Conservation (phyloP, 768 basidiomycete genomes). For the Rubroboletus satanas region DNA sequence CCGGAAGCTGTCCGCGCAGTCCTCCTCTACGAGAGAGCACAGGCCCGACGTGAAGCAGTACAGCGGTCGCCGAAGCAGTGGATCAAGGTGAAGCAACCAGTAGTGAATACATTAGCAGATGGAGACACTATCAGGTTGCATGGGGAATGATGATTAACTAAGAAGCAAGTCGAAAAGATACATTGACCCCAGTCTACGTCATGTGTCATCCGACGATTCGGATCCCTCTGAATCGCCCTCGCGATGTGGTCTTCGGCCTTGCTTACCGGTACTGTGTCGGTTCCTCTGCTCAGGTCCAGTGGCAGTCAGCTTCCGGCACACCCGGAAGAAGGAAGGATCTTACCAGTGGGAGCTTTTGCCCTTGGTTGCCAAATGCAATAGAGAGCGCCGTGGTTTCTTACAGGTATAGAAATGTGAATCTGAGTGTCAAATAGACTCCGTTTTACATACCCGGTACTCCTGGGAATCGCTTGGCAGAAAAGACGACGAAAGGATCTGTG, state of each 20-base stretch:
- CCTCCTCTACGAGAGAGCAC: constrained; percentile 34
- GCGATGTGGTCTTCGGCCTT: constrained; percentile 51
- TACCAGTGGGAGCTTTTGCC: constrained; percentile 84
- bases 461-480: constrained; percentile 90
- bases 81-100: constrained; percentile 13
- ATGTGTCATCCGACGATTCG: constrained; percentile 63
- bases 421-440: constrained; percentile 9
- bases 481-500: constrained; percentile 82
- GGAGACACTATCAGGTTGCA: constrained; percentile 19
- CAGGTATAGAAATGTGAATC: constrained; percentile 21
- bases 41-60: constrained; percentile 23
- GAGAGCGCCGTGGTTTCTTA: constrained; percentile 86
- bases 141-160: constrained; percentile 21
- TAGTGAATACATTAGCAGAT: constrained; percentile 25
- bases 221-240: constrained; percentile 59
- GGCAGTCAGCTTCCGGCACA: constrained; percentile 20
- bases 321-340: constrained; percentile 32
- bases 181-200: constrained; percentile 15
- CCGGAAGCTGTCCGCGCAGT: constrained; percentile 41
- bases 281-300: constrained; percentile 54
- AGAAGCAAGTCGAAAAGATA: constrained; percentile 8
- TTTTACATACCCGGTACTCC: constrained; percentile 76
- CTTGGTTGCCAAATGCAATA: constrained; percentile 85
- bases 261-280: constrained; percentile 69
- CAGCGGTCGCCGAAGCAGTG: constrained; percentile 19